Evolutionary conservation across 2,329 filamentous ascomycete genomes (phyloP), one percentile per base, ranked within the genome.

Genomic region (Arthrinium phaeospermum): DNA sequence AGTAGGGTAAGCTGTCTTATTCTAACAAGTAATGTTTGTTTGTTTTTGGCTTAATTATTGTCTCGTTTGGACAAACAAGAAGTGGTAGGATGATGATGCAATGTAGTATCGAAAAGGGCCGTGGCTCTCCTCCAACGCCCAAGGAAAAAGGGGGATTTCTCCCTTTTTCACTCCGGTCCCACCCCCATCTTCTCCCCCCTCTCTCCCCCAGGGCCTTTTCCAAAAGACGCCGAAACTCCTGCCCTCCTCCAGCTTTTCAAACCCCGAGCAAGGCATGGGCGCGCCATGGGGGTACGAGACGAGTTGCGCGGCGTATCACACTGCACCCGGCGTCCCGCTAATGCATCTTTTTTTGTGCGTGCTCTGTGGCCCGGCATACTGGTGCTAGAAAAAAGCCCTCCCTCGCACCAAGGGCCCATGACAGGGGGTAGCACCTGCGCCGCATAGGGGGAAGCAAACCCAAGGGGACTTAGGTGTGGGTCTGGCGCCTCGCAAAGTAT

Each of bases 261-360:
- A 64, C 8, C 30, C 57, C 57, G 34, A n/a, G 19, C 4, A 41
- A 19, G 19, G 30, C 57, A 64, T 41, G 37, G 10, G 37, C 10
- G 37, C 37, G 37, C 37, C 37, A 10, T 41, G 57, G 57, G 57
- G 57, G 57, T 64, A 64, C 57, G 57, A 64, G 57, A 41, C 57
- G 37, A 41, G 14, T 34, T 41, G 57, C 34, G 57, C 57, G 57
- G 57, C 34, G 34, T 64, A 64, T 64, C 57, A 64, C 57, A 64
- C 12, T 64, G 57, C 57, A 64, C 57, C 57, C 57, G 10, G n/a
- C 34, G 34, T 41, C 57, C 57, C 57, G 57, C 57, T 64, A 64
- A 41, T 64, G 57, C 57, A 61, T 8, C 30, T 22, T n/a, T 14
- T 41, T 41, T 41, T 19, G 57, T 41, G 19, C 57, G 34, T 41